Evolutionary conservation across 1,284 basidiomycete species (phyloP).

Genomic region (Albatrellus sp.): DNA sequence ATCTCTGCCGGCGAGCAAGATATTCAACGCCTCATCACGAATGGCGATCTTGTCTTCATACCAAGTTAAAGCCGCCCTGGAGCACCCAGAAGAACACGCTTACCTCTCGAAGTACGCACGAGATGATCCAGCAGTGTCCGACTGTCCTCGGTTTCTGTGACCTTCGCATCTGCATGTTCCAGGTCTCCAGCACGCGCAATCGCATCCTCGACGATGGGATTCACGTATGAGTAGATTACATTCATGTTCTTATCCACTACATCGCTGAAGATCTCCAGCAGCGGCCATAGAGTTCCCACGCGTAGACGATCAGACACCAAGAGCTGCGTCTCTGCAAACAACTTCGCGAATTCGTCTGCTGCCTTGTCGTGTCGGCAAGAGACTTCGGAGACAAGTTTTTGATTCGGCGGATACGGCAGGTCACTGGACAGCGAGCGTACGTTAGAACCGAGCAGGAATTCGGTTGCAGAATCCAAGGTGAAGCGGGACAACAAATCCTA

Average conservation of each 20-base stretch:
- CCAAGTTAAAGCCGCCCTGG: background rate
- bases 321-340: conserved; percentile 16
- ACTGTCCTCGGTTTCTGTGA: conserved; percentile 11
- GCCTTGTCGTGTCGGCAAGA: background rate
- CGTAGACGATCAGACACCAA: conserved; percentile 17
- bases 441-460: background rate
- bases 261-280: conserved; percentile 27
- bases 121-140: conserved; percentile 27
- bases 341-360: conserved; percentile 20
- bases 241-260: conserved; percentile 23
- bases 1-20: conserved; percentile 27
- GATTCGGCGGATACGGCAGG: background rate
- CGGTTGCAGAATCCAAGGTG: background rate
- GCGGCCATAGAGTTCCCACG: conserved; percentile 16
- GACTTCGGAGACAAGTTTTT: background rate
- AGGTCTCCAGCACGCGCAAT: conserved; percentile 15
- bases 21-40: conserved; percentile 28
- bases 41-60: conserved; percentile 14
- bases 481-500: conserved; percentile 1
- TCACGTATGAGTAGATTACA: conserved; percentile 25
- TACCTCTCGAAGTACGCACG: conserved; percentile 21
- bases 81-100: background rate
- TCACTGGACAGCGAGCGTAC: background rate
- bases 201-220: conserved; percentile 30
- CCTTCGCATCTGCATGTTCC: background rate